Percentiles rank a stretch among this genome's conserved stretches.
These are phyloP conservation scores for Quercus engelmannii DNA, from an alignment of 306 rosid genomes.

Conservation along the genomic window DNA sequence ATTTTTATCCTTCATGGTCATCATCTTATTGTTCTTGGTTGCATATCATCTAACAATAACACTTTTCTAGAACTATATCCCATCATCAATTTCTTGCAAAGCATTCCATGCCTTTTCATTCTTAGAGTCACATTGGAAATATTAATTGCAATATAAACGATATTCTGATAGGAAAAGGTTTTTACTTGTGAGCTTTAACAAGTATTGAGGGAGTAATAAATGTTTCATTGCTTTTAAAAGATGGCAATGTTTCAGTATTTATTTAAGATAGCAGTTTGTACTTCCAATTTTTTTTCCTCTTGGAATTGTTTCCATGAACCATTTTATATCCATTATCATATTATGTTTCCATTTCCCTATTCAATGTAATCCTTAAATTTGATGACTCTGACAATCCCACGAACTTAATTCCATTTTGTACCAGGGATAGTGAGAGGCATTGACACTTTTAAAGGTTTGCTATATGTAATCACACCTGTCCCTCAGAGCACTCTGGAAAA, in stretches of 20 bases:
- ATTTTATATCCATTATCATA: background rate
- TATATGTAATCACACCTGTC: slow-evolving; percentile 85
- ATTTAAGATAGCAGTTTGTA: background rate
- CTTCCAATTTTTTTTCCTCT: background rate
- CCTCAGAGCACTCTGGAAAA: slow-evolving; percentile 66
- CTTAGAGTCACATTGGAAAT: background rate
- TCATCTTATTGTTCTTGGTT: background rate
- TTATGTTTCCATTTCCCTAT: background rate
- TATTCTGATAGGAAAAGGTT: background rate
- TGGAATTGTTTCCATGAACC: background rate
- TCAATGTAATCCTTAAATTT: background rate
- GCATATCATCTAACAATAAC: background rate
- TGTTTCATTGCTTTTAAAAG: background rate
- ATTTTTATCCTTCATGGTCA: background rate
- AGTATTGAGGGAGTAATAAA: background rate
- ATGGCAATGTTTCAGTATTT: background rate
- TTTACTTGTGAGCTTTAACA: background rate
- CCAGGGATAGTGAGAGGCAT: slow-evolving; percentile 91
- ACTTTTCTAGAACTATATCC: background rate
- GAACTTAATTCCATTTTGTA: slow-evolving; percentile 24
- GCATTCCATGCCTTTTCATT: background rate
- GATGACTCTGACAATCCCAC: background rate
- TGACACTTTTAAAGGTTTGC: slow-evolving; percentile 65
- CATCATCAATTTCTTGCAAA: background rate
- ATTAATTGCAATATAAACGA: background rate